These are phyloP conservation scores for Pneumocystis jirovecii DNA, from an alignment of 1,139 yeast genomes.

Conservation along the genomic window DNA sequence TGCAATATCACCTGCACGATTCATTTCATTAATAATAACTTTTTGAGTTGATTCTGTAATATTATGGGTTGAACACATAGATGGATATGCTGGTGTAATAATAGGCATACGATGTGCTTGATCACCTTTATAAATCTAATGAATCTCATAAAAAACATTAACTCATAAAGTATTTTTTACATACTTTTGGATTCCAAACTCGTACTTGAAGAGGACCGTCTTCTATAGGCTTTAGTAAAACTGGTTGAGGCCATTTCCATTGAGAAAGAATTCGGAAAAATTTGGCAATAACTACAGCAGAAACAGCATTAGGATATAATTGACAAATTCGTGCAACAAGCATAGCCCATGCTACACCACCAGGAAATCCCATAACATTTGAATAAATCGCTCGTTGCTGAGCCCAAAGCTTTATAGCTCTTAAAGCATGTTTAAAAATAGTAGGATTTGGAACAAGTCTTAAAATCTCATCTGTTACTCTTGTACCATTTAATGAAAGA, in stretches of 20 bases:
- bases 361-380: constrained; percentile 92
- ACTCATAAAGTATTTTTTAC: not conserved
- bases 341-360: constrained; percentile 99
- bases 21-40: constrained; percentile 58
- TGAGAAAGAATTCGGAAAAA: constrained; percentile 72
- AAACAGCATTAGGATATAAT: constrained; percentile 86
- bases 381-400: constrained; percentile 87
- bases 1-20: constrained; percentile 58
- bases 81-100: constrained; percentile 98
- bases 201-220: constrained; percentile 94
- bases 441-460: constrained; percentile 81
- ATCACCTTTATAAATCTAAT: constrained; percentile 56
- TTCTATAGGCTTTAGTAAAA: constrained; percentile 74
- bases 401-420: constrained; percentile 95
- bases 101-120: constrained; percentile 92
- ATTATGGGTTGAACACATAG: constrained; percentile 98
- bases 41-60: constrained; percentile 76
- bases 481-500: constrained; percentile 81
- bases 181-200: constrained; percentile 80
- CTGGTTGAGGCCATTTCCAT: constrained; percentile 99
- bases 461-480: constrained; percentile 91
- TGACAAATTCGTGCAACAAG: constrained; percentile 92
- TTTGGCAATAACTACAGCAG: constrained; percentile 76
- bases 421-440: constrained; percentile 78
- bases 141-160: not conserved